Percentiles rank a stretch among this genome's conserved stretches.
Evolutionary conservation across 23 red algal genomes (phyloP).

Genomic region (Cyanidioschyzon merolae): DNA sequence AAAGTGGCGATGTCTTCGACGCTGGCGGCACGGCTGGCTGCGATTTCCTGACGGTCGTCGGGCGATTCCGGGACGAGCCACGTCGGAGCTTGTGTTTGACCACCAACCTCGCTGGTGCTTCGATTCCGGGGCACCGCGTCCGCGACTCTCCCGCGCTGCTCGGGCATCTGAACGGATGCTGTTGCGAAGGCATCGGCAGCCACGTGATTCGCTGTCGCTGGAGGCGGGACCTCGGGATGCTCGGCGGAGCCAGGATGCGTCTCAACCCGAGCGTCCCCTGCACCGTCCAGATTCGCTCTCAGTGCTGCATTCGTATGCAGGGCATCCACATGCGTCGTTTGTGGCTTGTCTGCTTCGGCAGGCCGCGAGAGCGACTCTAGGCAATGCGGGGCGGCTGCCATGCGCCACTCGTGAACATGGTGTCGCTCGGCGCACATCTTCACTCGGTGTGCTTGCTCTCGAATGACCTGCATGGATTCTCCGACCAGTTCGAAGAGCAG

Average conservation of each 20-base stretch:
- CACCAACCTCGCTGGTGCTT: neutral
- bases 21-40: neutral
- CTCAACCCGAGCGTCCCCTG: neutral
- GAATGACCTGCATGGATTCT: slow-evolving; percentile 26
- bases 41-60: neutral
- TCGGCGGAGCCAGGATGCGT: neutral
- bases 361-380: neutral
- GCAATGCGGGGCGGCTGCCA: slow-evolving; percentile 12
- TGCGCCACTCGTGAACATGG: slow-evolving; percentile 45
- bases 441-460: slow-evolving; percentile 59
- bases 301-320: neutral
- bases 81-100: neutral
- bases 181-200: neutral
- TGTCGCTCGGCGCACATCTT: slow-evolving; percentile 32
- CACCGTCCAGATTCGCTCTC: neutral
- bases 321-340: too few relatives aligned
- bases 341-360: too few relatives aligned
- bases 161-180: neutral
- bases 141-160: too few relatives aligned
- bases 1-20: neutral
- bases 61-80: neutral
- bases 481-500: slow-evolving; percentile 82
- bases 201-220: neutral
- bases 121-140: neutral
- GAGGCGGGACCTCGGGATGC: neutral